Conservation (phyloP, 106 monocot genomes). For the Dendrobium nobile region DNA sequence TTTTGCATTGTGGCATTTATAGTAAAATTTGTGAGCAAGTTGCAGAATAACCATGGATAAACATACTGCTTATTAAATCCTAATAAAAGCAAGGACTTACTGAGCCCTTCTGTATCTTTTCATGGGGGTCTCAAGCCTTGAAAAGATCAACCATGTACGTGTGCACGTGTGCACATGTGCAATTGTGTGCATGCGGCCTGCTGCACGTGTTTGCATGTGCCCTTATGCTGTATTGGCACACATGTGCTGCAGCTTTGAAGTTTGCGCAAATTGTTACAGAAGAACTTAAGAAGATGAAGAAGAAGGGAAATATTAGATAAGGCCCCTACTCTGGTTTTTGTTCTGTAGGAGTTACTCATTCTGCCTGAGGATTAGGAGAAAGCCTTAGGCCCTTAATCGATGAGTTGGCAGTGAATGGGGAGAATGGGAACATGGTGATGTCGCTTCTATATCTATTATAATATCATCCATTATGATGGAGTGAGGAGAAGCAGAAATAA, state of each 20-base stretch:
- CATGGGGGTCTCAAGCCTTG: background rate
- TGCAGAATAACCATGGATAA: background rate
- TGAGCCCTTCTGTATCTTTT: background rate
- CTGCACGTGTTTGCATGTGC: conserved; percentile 11
- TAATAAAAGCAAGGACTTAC: background rate
- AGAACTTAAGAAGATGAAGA: background rate
- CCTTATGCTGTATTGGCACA: background rate
- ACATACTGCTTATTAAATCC: background rate
- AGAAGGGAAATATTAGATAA: background rate
- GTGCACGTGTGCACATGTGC: conserved; percentile 12
- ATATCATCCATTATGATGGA: background rate
- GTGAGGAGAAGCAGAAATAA: background rate
- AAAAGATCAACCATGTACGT: conserved; percentile 7
- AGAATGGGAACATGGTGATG: background rate
- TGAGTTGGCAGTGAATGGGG: background rate
- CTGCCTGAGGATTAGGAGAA: background rate
- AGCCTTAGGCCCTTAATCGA: background rate
- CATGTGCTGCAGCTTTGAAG: background rate
- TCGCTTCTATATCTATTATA: background rate
- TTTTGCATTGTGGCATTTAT: background rate
- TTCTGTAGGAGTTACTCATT: background rate
- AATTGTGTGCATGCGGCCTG: conserved; percentile 2
- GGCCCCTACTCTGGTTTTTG: background rate
- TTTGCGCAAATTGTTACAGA: background rate
- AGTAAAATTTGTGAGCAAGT: background rate